Percentiles rank a stretch among this genome's conserved stretches.
These are phyloP conservation scores for Groenewaldozyma sp. DNA, from an alignment of 1,139 yeast genomes.

Conservation along the genomic window DNA sequence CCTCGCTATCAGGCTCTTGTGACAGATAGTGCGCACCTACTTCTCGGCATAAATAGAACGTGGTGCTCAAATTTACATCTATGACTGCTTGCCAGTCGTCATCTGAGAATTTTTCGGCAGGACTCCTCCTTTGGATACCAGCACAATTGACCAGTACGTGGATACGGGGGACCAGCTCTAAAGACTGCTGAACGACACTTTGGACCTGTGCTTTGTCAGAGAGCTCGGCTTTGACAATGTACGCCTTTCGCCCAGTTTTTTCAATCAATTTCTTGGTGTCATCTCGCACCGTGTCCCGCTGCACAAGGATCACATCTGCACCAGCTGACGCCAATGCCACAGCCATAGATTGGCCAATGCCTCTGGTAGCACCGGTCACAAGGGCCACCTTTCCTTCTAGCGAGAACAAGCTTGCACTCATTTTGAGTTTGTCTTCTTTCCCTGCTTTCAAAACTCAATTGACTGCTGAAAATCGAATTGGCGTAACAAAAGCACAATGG, in stretches of 20 bases:
- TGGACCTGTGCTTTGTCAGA: slow-evolving; percentile 24
- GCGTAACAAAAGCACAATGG: too few species aligned
- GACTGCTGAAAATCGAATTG: too few species aligned
- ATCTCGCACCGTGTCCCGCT: slow-evolving; percentile 14
- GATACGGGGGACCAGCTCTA: slow-evolving; percentile 30
- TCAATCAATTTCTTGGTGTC: slow-evolving; percentile 18
- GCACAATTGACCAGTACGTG: slow-evolving; percentile 50
- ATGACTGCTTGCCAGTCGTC: slow-evolving; percentile 39
- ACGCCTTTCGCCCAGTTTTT: slow-evolving; percentile 22
- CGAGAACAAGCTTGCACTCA: slow-evolving; percentile 25
- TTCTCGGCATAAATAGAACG: slow-evolving; percentile 38
- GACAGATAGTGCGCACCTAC: slow-evolving; percentile 38
- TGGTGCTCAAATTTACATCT: slow-evolving; percentile 42
- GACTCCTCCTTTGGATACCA: slow-evolving; percentile 38
- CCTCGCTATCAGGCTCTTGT: slow-evolving; percentile 26
- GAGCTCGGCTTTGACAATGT: slow-evolving; percentile 24
- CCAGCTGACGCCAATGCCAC: slow-evolving; percentile 37
- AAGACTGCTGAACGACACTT: slow-evolving; percentile 26
- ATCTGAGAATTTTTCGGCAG: slow-evolving; percentile 33
- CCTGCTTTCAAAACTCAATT: too few species aligned
- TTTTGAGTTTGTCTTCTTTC: not conserved
- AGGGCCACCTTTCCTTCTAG: slow-evolving; percentile 35
- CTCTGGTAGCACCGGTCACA: slow-evolving; percentile 37
- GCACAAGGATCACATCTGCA: slow-evolving; percentile 34
- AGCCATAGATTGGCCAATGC: slow-evolving; percentile 37